Evolutionary conservation across 805 yeast genomes (phyloP).

Genomic region (Kuraishia ogatae): DNA sequence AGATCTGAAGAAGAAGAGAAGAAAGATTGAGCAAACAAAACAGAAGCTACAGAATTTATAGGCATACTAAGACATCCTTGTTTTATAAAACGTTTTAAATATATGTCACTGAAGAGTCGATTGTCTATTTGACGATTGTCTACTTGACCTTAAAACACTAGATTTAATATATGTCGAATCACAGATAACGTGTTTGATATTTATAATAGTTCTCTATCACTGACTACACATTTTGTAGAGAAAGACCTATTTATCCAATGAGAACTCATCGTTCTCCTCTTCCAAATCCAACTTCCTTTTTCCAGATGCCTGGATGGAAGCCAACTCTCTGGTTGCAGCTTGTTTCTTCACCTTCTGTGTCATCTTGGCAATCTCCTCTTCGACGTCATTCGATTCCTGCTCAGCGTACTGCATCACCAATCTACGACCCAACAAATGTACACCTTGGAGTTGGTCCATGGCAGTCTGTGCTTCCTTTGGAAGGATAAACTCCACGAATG

Average conservation of each 20-base stretch:
- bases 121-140: too few relatives aligned
- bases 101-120: background rate
- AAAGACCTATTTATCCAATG: background rate
- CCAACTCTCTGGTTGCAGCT: conserved; percentile 66
- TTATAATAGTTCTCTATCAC: background rate
- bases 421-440: conserved; percentile 92
- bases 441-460: conserved; percentile 89
- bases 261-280: conserved; percentile 37
- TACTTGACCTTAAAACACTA: too few relatives aligned
- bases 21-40: conserved; percentile 61
- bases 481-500: conserved; percentile 86
- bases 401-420: conserved; percentile 90
- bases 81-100: background rate
- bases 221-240: background rate
- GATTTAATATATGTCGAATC: too few relatives aligned
- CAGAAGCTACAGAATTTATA: conserved; percentile 26
- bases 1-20: conserved; percentile 57
- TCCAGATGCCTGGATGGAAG: conserved; percentile 58
- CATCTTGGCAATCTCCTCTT: conserved; percentile 86
- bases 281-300: conserved; percentile 64
- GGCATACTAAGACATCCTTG: background rate
- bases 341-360: conserved; percentile 78
- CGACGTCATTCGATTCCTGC: conserved; percentile 73
- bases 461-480: conserved; percentile 91
- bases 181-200: background rate